Conservation (phyloP, 768 basidiomycete genomes). For the Termitomyces sp. region DNA sequence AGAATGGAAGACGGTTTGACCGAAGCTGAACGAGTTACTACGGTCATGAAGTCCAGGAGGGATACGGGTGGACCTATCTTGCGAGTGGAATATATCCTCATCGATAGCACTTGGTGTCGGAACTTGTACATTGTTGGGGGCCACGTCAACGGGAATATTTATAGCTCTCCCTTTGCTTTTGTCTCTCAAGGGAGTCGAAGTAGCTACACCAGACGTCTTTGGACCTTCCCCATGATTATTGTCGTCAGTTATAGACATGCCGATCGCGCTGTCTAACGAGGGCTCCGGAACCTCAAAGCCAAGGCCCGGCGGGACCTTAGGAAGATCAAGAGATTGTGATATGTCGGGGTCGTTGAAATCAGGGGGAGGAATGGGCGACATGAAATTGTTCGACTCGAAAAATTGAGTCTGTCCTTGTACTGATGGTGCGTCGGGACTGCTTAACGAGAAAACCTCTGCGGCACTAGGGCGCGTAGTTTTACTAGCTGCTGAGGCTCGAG, state of each 20-base stretch:
- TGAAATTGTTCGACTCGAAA: constrained; percentile 20
- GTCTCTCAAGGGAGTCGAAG: constrained; percentile 39
- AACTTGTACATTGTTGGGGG: constrained; percentile 13
- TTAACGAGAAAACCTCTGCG: constrained; percentile 45
- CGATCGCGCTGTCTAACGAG: constrained; percentile 24
- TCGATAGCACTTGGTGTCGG: constrained; percentile 15
- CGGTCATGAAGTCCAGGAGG: constrained; percentile 40
- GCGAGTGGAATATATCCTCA: constrained; percentile 40
- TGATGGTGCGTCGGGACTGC: constrained; percentile 13
- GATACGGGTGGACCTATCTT: constrained; percentile 32
- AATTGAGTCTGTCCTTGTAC: constrained; percentile 14
- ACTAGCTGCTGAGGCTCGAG: constrained; percentile 25
- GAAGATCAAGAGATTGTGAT: constrained; percentile 49
- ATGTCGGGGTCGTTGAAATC: constrained; percentile 49
- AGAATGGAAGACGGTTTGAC: constrained; percentile 58
- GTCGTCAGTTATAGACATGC: constrained; percentile 26
- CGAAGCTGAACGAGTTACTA: constrained; percentile 65
- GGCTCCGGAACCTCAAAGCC: constrained; percentile 32
- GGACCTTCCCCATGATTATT: constrained; percentile 13
- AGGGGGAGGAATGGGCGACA: constrained; percentile 35
- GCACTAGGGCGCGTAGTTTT: constrained; percentile 38
- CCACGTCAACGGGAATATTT: constrained; percentile 13
- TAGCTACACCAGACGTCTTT: constrained; percentile 22
- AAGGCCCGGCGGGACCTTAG: constrained; percentile 39
- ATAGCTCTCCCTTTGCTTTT: constrained; percentile 35